Conservation (phyloP, 495 filamentous ascomycete species). For the Penicillium lividum region DNA sequence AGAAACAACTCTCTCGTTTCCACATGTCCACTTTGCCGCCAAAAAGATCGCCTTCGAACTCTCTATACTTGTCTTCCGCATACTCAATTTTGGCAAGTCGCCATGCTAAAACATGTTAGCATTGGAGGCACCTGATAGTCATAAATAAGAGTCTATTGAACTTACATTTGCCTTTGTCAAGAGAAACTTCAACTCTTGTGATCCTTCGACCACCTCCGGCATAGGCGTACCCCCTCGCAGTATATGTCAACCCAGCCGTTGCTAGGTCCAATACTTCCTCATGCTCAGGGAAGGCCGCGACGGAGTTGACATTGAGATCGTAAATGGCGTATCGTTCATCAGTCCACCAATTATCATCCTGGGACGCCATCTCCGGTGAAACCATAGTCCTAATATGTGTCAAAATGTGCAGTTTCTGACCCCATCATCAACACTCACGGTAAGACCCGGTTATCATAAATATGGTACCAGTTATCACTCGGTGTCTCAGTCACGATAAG, state of each 20-base stretch:
- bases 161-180: slow-evolving; percentile 56
- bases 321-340: slow-evolving; percentile 96
- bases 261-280: slow-evolving; percentile 66
- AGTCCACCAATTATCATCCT: slow-evolving; percentile 76
- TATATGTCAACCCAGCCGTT: slow-evolving; percentile 56
- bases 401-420: background rate
- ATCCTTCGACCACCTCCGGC: slow-evolving; percentile 85
- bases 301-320: slow-evolving; percentile 87
- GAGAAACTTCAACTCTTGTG: slow-evolving; percentile 78
- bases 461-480: slow-evolving; percentile 96
- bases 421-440: slow-evolving; percentile 48
- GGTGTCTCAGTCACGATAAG: slow-evolving; percentile 76
- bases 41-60: slow-evolving; percentile 65
- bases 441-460: slow-evolving; percentile 90
- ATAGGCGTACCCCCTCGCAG: slow-evolving; percentile 82
- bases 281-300: slow-evolving; percentile 78
- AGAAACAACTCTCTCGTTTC: slow-evolving; percentile 80
- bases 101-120: slow-evolving; percentile 63
- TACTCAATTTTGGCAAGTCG: slow-evolving; percentile 78
- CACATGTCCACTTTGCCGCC: slow-evolving; percentile 81
- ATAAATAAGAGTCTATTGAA: background rate
- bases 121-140: background rate
- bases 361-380: slow-evolving; percentile 75
- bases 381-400: slow-evolving; percentile 64
- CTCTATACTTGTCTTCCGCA: slow-evolving; percentile 82